Evolutionary conservation across 225 moss, liverwort and hornwort species (phyloP), one percentile per base, ranked within the genome.

Genomic region (Polytrichum formosum): DNA sequence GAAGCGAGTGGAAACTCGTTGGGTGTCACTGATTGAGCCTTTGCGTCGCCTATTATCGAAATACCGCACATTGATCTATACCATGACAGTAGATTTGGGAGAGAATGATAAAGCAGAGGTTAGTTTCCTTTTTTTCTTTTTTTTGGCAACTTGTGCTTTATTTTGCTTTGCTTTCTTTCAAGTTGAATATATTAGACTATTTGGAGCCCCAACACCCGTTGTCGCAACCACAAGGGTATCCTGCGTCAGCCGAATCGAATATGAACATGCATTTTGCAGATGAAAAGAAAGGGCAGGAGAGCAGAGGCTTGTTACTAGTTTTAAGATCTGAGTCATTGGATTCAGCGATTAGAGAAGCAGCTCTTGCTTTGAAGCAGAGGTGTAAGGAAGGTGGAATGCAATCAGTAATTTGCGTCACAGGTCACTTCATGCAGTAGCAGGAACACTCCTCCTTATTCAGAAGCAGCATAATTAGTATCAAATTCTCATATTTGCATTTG

Each of bases 351-450:
- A 30, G 27, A 29, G 81, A 79, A 66, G 87, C 88, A 64, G 87
- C 80, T 26, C 69, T 74, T 62, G 59, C 72, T 22, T 78, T 90
- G 55, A 64, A 84, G 74, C 77, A 66, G n/a, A 70, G 78, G 63
- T 56, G 65, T 64, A 23, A n/a, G 27, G 35, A 64, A 22, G 53
- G 69, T 55, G 73, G 75, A 8, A 81, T 71, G 55, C 76, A 67
- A 74, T 73, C 82, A 5, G 85, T 93, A 37, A 78, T 96, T 23
- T 93, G 91, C 75, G 78, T 96, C 28, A 77, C 91, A 74, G 96
- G 93, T 18, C 96, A 55, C 93, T 96, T 72, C 96, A 93, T 82
- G 90, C 83, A 65, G 93, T 96, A 71, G 85, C 93, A 16, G 70
- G 79, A 64, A 61, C 82, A 33, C 54, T 92, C 26, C 67, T 72